Base-by-base conservation (phyloP, 2,329 filamentous ascomycete genomes). In the Nannizziopsis barbatae region DNA sequence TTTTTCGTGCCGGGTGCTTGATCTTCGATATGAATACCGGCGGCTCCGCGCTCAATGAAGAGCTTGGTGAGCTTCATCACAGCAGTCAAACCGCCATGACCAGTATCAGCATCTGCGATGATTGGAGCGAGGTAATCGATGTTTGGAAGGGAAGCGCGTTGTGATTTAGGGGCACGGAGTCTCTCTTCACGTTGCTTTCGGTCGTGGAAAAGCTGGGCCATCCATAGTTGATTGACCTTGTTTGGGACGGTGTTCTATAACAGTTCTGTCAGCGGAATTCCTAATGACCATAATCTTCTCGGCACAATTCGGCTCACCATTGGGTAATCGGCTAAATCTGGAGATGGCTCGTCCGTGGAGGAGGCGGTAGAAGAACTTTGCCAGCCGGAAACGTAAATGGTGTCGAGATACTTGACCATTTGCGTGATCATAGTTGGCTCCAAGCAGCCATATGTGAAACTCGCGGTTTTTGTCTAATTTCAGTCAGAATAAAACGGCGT, bases 31-130 rank as follows among this genome's bases (percentile, higher is more conserved):
- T 98, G 92, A 62, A 98, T 95, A 57, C 92, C 92, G 37, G 92
- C 92, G 40, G 92, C 92, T 59, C 92, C 92, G 69, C 89, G 88
- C 74, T 98, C 92, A 56, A 96, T 72, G 67, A 98, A 96, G 50
- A 96, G 79, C 76, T 95, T 95, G 55, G 92, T 96, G 59, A 98
- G 80, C 77, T 96, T 98, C 92, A 98, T 96, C 60, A 96, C 84
- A 49, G 92, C 92, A n/a, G 92, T 96, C 53, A 98, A 75, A 62
- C 92, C 92, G 62, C 92, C 92, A 67, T 96, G 92, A 55, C 92
- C 92, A 37, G 92, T 98, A 65, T 98, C 92, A 43, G 90, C 92
- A 68, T 98, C 92, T 51, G 92, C 92, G 58, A 98, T 80, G 67
- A 98, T 95, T 53, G 92, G 92, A 15, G 92, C 84, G 42, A 98